Evolutionary conservation across 1,139 yeast genomes (phyloP), one percentile per base, ranked within the genome.

Genomic region (Groenewaldozyma auringiensis): DNA sequence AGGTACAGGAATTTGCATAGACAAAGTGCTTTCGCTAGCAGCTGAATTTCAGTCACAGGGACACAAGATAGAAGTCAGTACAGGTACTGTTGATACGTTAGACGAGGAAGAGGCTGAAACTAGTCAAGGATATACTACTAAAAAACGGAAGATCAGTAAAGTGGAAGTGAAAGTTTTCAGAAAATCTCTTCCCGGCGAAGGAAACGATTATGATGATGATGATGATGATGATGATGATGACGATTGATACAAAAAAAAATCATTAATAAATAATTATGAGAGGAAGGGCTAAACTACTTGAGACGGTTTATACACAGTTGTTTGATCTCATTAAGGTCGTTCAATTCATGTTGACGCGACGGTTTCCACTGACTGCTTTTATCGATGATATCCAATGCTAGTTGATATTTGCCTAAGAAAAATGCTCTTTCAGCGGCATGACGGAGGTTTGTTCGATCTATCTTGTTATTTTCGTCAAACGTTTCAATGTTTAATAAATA

Each of bases 381-480:
- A 11, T 54, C 57, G 27, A 62, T 47, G 4, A 63, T 48, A n/a
- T 53, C 55, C 20, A 59, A 45, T 0, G 62, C 65, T 41, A 45
- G 43, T 14, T 43, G 34, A 43, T 62, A 66, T 38, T 64, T 56
- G 4, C 60, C 46, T 14, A 52, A 41, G 48, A 53, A 66, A 45
- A 56, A 62, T n/a, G 63, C 65, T 22, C 64, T 50, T 45, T 66
- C 69, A 3, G 64, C 65, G 1, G 65, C 66, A 39, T 57, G 57
- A 41, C 62, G 58, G 29, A 64, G 44, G 37, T 58, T 55, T 38
- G 53, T 56, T 21, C 61, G 54, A 18, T 61, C 63, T 14, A 61
- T 53, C 37, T 60, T 62, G 31, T 46, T 52, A 3, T 33, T 45
- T 1, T 53, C 50, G 27, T 48, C 49, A 2, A 37, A 42, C 21